phyloP scores from a whole-genome alignment of 2,329 filamentous ascomycete genomes.

The Chaetothyriales sp. region DNA sequence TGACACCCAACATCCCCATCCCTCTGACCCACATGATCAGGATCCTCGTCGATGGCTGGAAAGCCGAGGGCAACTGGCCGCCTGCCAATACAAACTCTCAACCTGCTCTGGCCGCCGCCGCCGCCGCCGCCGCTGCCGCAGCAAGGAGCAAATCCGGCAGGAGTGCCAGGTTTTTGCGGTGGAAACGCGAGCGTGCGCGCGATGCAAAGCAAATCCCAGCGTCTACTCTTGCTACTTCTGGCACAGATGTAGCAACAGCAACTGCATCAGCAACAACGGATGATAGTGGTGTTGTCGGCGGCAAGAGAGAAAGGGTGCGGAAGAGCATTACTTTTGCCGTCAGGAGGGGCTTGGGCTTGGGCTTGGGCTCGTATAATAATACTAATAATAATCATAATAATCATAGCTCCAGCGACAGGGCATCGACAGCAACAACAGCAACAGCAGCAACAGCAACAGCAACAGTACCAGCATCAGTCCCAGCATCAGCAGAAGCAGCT shows the following conservation, averaged over 20 bases:
- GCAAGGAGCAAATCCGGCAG: constrained; percentile 33
- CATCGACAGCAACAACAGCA: not conserved
- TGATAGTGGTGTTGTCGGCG: not conserved
- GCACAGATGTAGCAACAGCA: not conserved
- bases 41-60: constrained; percentile 79
- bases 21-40: constrained; percentile 70
- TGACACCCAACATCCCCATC: constrained; percentile 75
- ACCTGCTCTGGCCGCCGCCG: constrained; percentile 39
- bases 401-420: not conserved
- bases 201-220: not conserved
- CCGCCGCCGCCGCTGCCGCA: constrained; percentile 31
- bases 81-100: constrained; percentile 42
- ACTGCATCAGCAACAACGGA: not conserved
- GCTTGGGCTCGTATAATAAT: not conserved
- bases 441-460: not conserved
- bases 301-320: not conserved
- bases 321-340: not conserved
- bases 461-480: too few species aligned
- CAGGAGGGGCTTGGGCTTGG: not conserved
- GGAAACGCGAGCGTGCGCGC: not conserved
- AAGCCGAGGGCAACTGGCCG: constrained; percentile 85
- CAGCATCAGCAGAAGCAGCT: not conserved
- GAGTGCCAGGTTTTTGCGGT: constrained; percentile 20
- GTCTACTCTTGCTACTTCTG: not conserved
- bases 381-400: too few species aligned